These are phyloP conservation scores for Purpureocillium lavendulum DNA, from an alignment of 2,329 filamentous ascomycete genomes.

Conservation along the genomic window DNA sequence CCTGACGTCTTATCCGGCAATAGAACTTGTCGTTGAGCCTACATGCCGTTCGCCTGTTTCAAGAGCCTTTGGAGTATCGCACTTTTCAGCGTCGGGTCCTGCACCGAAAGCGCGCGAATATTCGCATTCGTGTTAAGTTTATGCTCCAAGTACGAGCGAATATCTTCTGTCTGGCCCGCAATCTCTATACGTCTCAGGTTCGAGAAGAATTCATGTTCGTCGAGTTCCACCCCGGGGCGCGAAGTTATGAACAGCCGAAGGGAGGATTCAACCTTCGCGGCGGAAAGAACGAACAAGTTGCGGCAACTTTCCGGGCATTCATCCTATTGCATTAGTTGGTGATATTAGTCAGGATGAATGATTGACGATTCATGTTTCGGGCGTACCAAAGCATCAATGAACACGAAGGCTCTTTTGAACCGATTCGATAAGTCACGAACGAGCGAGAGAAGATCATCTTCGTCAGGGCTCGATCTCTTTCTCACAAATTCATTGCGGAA, in stretches of 20 bases:
- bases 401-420: conserved; percentile 4
- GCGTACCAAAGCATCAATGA: conserved; percentile 7
- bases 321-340: conserved; percentile 1
- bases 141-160: conserved; percentile 3
- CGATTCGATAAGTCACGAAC: conserved; percentile 1
- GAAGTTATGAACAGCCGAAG: conserved; percentile 5
- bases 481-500: conserved; percentile 5
- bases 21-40: background rate
- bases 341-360: background rate
- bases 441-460: conserved; percentile 6
- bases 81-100: conserved; percentile 1
- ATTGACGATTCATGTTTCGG: background rate
- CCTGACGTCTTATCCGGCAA: too few species aligned
- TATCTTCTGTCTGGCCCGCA: conserved; percentile 2
- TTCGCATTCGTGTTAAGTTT: conserved; percentile 2
- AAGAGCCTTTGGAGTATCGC: conserved; percentile 3
- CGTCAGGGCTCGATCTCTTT: conserved; percentile 5
- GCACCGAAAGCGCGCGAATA: conserved; percentile 2
- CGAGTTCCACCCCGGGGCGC: conserved; percentile 3
- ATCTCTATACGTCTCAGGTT: conserved; percentile 1
- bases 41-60: conserved; percentile 6
- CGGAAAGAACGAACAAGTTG: conserved; percentile 2
- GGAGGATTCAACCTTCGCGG: conserved; percentile 1
- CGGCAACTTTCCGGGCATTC: conserved; percentile 5
- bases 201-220: background rate